Evolutionary conservation across 129 eudicot species (phyloP).

Genomic region (Pseudognaphalium luteoalbum): DNA sequence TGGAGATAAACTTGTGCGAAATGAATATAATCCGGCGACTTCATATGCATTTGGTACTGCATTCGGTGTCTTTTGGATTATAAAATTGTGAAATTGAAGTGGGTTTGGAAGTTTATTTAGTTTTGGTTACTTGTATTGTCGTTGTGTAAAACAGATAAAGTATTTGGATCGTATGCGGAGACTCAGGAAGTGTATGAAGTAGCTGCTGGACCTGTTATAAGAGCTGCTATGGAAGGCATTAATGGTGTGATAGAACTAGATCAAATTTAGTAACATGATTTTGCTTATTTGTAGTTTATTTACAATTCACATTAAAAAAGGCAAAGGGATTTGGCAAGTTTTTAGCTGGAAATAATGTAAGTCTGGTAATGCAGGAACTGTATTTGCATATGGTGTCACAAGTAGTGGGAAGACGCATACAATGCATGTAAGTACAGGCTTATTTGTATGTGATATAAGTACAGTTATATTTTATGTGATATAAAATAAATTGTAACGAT

Average conservation of each 20-base stretch:
- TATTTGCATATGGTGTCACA: constrained; percentile 99
- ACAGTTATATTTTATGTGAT: constrained; percentile 14
- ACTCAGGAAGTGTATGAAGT: constrained; percentile 95
- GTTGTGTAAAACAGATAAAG: constrained; percentile 56
- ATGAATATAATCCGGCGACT: constrained; percentile 84
- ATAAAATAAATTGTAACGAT: not conserved
- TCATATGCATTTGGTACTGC: constrained; percentile 85
- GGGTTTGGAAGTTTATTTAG: constrained; percentile 1
- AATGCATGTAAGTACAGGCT: constrained; percentile 91
- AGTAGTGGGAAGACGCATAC: constrained; percentile 99
- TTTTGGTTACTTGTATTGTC: constrained; percentile 4
- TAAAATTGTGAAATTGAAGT: not conserved
- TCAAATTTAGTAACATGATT: constrained; percentile 14
- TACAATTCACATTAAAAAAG: not conserved
- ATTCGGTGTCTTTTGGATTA: not conserved
- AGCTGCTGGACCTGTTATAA: constrained; percentile 92
- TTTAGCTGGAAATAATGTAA: constrained; percentile 21
- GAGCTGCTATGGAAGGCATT: constrained; percentile 97
- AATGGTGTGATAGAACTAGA: constrained; percentile 61
- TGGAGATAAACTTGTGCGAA: constrained; percentile 78
- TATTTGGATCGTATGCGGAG: constrained; percentile 72
- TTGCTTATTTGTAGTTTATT: not conserved
- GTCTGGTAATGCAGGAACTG: constrained; percentile 71
- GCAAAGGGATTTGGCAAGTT: not conserved
- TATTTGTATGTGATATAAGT: too few species aligned